A percentile compares a stretch with the other conserved stretches of the same genome.
phyloP scores from a whole-genome alignment of 139 green algal species.

The Chlamydomonas sp. region DNA sequence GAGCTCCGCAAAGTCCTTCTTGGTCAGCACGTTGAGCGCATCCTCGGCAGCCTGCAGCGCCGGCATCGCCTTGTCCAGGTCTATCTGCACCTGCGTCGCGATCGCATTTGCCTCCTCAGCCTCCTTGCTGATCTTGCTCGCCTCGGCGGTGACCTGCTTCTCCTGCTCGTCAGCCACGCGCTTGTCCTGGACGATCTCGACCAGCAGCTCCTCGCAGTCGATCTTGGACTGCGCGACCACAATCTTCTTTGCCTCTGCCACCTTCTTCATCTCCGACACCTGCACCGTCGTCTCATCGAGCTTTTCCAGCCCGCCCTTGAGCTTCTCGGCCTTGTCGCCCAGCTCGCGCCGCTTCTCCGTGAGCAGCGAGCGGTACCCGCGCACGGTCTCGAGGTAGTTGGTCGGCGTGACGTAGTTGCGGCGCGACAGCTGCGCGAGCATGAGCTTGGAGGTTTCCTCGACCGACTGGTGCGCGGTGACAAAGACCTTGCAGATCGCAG shows the following conservation, averaged over 20 bases:
- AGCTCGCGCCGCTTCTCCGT: conserved; percentile 60
- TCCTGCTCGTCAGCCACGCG: conserved; percentile 72
- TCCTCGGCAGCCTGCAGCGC: conserved; percentile 63
- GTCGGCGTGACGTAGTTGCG: conserved; percentile 74
- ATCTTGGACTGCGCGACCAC: conserved; percentile 70
- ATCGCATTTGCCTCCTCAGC: conserved; percentile 73
- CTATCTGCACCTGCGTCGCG: conserved; percentile 61
- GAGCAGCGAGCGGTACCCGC: conserved; percentile 59
- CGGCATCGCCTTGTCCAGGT: conserved; percentile 73
- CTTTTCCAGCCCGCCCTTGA: conserved; percentile 70
- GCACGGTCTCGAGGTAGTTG: conserved; percentile 74
- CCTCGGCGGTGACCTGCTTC: conserved; percentile 69
- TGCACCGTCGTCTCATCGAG: conserved; percentile 67
- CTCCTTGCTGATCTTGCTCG: conserved; percentile 70
- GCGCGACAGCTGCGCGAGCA: conserved; percentile 54
- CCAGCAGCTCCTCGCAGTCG: conserved; percentile 81
- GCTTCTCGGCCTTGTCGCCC: conserved; percentile 60
- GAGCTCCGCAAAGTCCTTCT: conserved; percentile 79
- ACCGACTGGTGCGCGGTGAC: conserved; percentile 59
- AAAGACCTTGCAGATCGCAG: conserved; percentile 62
- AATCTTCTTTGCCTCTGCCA: conserved; percentile 70
- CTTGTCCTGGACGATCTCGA: conserved; percentile 86
- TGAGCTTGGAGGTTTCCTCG: conserved; percentile 39
- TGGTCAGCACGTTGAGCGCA: conserved; percentile 75
- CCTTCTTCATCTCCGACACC: conserved; percentile 66